Percentiles rank a stretch among this genome's conserved stretches.
Conservation (phyloP, 2,329 filamentous ascomycete genomes). For the Fonsecaea nubica region DNA sequence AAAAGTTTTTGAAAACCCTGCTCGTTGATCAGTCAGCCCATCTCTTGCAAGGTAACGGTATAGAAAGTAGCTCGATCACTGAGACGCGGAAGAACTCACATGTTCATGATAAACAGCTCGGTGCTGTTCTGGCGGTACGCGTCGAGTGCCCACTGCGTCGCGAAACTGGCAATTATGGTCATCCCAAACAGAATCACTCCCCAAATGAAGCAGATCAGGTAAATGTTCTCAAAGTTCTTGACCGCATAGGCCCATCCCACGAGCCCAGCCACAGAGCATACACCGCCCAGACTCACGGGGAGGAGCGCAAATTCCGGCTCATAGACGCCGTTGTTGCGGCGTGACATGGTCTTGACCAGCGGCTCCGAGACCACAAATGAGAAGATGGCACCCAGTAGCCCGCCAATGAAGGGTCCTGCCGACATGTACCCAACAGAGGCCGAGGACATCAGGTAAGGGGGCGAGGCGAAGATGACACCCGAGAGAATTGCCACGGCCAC, state of each 20-base stretch:
- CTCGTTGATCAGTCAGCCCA: background rate
- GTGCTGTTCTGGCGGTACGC: slow-evolving; percentile 32
- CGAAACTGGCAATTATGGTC: slow-evolving; percentile 26
- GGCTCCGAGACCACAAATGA: slow-evolving; percentile 43
- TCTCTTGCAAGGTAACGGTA: background rate
- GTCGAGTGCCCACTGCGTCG: slow-evolving; percentile 30
- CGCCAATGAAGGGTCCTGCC: slow-evolving; percentile 28
- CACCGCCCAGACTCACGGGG: slow-evolving; percentile 18
- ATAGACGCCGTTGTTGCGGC: slow-evolving; percentile 50
- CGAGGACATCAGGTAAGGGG: slow-evolving; percentile 43
- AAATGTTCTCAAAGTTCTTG: slow-evolving; percentile 15
- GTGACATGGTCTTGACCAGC: slow-evolving; percentile 47
- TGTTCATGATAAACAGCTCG: slow-evolving; percentile 37
- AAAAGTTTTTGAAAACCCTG: slow-evolving; percentile 37
- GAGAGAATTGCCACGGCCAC: slow-evolving; percentile 42
- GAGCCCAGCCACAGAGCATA: slow-evolving; percentile 41
- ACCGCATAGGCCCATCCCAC: slow-evolving; percentile 47
- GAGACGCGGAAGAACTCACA: background rate
- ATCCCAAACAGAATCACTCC: slow-evolving; percentile 31
- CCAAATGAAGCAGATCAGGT: slow-evolving; percentile 32
- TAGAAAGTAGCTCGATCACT: too few species aligned
- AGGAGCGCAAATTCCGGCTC: slow-evolving; percentile 51
- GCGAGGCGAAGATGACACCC: slow-evolving; percentile 43
- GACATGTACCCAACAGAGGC: slow-evolving; percentile 41
- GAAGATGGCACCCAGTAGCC: slow-evolving; percentile 19